phyloP scores from a whole-genome alignment of 176 grass and related monocot genomes.

The Alopecurus myosuroides region DNA sequence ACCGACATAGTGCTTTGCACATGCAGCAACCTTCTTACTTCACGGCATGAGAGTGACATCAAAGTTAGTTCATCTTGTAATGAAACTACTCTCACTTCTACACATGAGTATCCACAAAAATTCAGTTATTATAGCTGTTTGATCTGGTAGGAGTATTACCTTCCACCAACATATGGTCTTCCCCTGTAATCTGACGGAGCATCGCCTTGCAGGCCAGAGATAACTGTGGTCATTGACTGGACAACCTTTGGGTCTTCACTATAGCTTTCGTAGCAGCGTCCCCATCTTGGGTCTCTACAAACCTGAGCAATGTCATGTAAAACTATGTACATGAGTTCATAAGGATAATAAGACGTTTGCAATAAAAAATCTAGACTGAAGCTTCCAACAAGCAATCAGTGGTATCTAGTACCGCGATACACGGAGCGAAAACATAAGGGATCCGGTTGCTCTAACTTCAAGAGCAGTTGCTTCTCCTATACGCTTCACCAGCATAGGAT shows the following conservation, averaged over 20 bases:
- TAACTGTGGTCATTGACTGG: constrained; percentile 53
- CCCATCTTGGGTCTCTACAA: constrained; percentile 92
- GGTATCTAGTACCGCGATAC: constrained; percentile 49
- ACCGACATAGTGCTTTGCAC: constrained; percentile 70
- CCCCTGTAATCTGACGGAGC: constrained; percentile 27
- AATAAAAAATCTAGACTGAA: background rate
- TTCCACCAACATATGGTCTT: constrained; percentile 61
- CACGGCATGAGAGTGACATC: background rate
- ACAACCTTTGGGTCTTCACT: constrained; percentile 71
- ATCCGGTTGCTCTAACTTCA: constrained; percentile 81
- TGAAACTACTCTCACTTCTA: background rate
- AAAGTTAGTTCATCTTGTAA: background rate
- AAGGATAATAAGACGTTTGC: background rate
- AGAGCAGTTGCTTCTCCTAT: constrained; percentile 79
- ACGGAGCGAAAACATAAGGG: constrained; percentile 70
- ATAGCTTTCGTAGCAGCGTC: constrained; percentile 79
- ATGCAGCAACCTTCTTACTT: constrained; percentile 73
- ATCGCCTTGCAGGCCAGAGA: constrained; percentile 69
- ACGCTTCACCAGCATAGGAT: constrained; percentile 53
- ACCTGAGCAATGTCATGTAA: constrained; percentile 36
- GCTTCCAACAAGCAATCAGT: background rate
- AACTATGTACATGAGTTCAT: background rate
- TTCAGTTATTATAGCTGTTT: background rate
- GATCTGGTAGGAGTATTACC: constrained; percentile 20
- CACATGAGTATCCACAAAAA: background rate